Evolutionary conservation across 2,329 filamentous ascomycete genomes (phyloP).

Genomic region (Mycogone perniciosa): DNA sequence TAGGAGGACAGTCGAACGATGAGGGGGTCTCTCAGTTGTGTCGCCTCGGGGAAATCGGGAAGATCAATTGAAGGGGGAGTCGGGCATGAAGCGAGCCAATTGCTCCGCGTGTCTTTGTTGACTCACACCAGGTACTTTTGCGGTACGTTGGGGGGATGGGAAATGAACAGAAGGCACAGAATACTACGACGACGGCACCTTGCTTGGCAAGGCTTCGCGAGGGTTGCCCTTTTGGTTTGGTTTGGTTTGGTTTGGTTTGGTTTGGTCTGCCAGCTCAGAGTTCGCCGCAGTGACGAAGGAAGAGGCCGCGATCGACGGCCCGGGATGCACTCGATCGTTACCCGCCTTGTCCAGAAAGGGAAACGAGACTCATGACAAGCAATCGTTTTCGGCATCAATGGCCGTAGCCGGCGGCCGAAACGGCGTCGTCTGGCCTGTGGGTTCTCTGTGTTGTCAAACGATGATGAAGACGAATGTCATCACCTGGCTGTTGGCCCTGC

Average conservation of each 20-base stretch:
- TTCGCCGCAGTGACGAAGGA: conserved; percentile 4
- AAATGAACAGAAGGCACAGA: neutral
- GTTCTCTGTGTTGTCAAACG: conserved; percentile 9
- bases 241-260: no score
- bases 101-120: neutral
- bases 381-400: neutral
- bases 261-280: conserved; percentile 3
- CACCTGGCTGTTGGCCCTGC: conserved; percentile 7
- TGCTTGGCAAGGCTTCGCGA: neutral
- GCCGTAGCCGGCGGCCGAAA: neutral
- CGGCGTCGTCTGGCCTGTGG: neutral
- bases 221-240: no score
- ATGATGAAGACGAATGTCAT: conserved; percentile 2
- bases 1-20: no score
- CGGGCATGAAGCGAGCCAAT: no score
- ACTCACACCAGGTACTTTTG: neutral
- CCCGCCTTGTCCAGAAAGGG: neutral
- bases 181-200: neutral
- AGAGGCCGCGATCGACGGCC: neutral
- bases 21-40: no score
- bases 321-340: neutral
- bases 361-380: neutral
- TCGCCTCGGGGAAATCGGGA: no score
- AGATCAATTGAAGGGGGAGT: no score
- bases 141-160: neutral